Percentiles rank a stretch among this genome's conserved stretches.
phyloP scores from a whole-genome alignment of 108 stramenopile genomes.

The Parmales sp. region DNA sequence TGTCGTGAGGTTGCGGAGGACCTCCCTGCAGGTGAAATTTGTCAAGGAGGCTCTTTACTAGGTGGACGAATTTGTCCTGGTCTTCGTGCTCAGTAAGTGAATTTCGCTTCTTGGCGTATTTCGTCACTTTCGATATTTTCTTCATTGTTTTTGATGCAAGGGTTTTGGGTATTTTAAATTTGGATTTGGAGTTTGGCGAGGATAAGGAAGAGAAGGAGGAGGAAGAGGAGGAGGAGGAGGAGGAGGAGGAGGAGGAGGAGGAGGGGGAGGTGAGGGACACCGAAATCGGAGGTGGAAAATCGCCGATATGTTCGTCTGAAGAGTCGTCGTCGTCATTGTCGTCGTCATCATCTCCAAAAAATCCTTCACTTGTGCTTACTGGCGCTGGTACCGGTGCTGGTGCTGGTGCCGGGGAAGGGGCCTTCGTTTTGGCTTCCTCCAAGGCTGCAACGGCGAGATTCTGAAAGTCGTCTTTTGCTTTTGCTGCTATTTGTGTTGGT shows the following conservation, averaged over 20 bases:
- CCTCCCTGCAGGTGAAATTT: constrained; percentile 1
- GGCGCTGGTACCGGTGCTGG: too few species aligned
- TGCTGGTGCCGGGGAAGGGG: too few species aligned
- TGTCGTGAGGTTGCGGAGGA: not conserved
- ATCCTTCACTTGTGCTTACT: not conserved
- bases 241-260: not conserved
- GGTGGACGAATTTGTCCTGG: not conserved
- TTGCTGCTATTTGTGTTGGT: too few species aligned
- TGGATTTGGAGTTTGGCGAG: not conserved
- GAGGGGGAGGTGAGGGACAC: not conserved
- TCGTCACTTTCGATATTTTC: not conserved
- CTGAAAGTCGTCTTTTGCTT: too few species aligned
- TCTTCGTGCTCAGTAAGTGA: not conserved
- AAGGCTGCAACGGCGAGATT: too few species aligned
- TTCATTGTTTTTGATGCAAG: not conserved
- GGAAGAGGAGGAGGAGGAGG: not conserved
- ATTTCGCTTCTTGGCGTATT: not conserved
- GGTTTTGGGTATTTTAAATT: not conserved
- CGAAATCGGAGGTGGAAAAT: not conserved
- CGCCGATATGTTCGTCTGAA: not conserved
- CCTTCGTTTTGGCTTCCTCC: too few species aligned
- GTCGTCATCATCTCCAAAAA: not conserved
- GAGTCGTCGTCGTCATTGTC: not conserved
- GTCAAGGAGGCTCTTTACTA: not conserved
- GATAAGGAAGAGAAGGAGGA: not conserved